These are phyloP conservation scores for Paspalum notatum DNA, from an alignment of 176 grass and related monocot species.

Conservation along the genomic window DNA sequence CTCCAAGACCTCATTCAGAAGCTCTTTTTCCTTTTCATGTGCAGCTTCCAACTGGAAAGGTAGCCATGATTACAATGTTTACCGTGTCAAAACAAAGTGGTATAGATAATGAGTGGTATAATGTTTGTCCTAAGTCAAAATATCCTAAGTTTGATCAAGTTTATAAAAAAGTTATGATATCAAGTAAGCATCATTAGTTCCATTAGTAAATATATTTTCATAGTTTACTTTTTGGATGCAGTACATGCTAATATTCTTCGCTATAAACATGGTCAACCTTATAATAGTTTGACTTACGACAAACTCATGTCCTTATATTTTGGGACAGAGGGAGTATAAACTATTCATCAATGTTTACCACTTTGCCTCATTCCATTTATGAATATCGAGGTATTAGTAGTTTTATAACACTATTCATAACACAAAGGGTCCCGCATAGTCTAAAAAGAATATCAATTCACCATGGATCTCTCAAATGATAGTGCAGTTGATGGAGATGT, in stretches of 20 bases:
- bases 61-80: neutral
- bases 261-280: too few relatives aligned
- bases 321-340: neutral
- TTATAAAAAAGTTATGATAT: too few relatives aligned
- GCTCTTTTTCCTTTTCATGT: constrained; percentile 82
- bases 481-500: constrained; percentile 51
- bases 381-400: neutral
- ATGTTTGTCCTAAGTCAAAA: too few relatives aligned
- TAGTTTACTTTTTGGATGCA: too few relatives aligned
- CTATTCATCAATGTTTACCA: neutral
- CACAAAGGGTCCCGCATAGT: constrained; percentile 8
- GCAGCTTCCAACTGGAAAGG: constrained; percentile 80
- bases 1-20: constrained; percentile 71
- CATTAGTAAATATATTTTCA: too few relatives aligned
- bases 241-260: too few relatives aligned
- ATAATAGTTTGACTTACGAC: too few relatives aligned
- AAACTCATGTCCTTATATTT: too few relatives aligned
- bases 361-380: neutral
- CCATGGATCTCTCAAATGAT: constrained; percentile 74
- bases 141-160: too few relatives aligned
- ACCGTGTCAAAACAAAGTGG: constrained; percentile 4
- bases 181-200: too few relatives aligned
- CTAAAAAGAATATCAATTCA: constrained; percentile 42
- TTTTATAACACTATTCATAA: constrained; percentile 1
- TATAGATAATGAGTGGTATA: neutral